Percentiles rank a stretch among this genome's conserved stretches.
Conservation (phyloP, 139 green algal genomes). For the Chlorella sp. region DNA sequence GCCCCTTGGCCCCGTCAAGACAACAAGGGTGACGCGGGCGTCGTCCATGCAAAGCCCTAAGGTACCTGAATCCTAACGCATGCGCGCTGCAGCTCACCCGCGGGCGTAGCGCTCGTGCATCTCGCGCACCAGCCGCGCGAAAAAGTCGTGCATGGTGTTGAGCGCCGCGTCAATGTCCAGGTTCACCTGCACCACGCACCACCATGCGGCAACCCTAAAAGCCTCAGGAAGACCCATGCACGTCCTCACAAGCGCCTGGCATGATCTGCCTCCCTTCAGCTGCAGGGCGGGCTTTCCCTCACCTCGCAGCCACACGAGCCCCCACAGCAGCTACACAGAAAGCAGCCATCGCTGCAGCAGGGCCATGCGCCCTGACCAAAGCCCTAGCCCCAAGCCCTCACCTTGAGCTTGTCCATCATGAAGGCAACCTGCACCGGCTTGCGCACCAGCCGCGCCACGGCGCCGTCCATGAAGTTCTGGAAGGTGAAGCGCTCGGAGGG, state of each 20-base stretch:
- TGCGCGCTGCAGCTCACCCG: not conserved
- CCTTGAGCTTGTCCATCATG: constrained; percentile 20
- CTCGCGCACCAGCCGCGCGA: constrained; percentile 50
- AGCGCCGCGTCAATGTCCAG: constrained; percentile 55
- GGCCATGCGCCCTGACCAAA: too few relatives aligned
- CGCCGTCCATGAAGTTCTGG: constrained; percentile 45
- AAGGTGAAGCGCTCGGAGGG: constrained; percentile 36
- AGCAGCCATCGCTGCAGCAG: too few relatives aligned
- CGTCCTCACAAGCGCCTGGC: not conserved
- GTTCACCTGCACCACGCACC: constrained; percentile 25
- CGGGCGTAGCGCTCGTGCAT: constrained; percentile 31
- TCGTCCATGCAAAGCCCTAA: too few relatives aligned
- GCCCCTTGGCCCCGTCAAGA: too few relatives aligned
- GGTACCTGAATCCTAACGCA: too few relatives aligned
- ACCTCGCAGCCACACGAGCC: too few relatives aligned
- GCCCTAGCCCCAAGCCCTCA: constrained; percentile 10
- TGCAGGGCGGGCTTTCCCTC: too few relatives aligned
- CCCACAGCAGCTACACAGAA: too few relatives aligned
- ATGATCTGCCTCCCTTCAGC: too few relatives aligned
- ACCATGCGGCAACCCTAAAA: constrained; percentile 7
- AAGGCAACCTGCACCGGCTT: constrained; percentile 59
- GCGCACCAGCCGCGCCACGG: constrained; percentile 43
- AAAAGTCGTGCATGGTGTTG: constrained; percentile 48
- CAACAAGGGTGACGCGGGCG: too few relatives aligned
- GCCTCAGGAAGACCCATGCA: not conserved